Evolutionary conservation across 306 rosid genomes (phyloP).

Genomic region (Ormosia semicastrata): DNA sequence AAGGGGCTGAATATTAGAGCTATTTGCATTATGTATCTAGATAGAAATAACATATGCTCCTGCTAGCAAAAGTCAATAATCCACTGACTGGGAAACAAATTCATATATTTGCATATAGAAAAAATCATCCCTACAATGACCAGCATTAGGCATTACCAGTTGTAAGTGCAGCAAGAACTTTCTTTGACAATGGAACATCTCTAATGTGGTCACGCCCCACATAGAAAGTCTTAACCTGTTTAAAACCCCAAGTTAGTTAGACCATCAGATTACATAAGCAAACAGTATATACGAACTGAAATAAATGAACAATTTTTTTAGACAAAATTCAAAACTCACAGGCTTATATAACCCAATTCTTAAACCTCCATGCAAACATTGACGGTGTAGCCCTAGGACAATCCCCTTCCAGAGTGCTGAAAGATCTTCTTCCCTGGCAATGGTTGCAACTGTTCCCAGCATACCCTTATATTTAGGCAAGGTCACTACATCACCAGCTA

Average conservation of each 20-base stretch:
- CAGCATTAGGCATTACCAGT: slow-evolving; percentile 62
- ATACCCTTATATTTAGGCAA: slow-evolving; percentile 89
- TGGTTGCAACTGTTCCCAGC: slow-evolving; percentile 91
- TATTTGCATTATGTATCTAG: slow-evolving; percentile 1
- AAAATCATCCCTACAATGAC: neutral
- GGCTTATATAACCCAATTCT: slow-evolving; percentile 94
- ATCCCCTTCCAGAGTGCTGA: slow-evolving; percentile 92
- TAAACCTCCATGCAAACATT: slow-evolving; percentile 86
- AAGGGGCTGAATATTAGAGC: neutral
- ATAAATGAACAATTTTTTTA: neutral
- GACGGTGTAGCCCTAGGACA: slow-evolving; percentile 93
- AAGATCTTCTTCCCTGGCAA: slow-evolving; percentile 95
- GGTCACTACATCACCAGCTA: slow-evolving; percentile 50
- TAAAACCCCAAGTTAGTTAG: slow-evolving; percentile 19
- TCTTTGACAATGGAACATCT: slow-evolving; percentile 87
- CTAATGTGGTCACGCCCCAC: slow-evolving; percentile 83
- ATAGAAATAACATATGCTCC: slow-evolving; percentile 14
- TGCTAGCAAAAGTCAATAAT: neutral
- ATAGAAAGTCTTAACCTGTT: slow-evolving; percentile 77
- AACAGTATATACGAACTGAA: slow-evolving; percentile 14
- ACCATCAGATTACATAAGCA: slow-evolving; percentile 23
- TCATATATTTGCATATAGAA: neutral
- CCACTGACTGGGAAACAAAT: neutral
- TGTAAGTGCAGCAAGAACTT: slow-evolving; percentile 88
- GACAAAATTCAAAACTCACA: slow-evolving; percentile 44